Evolutionary conservation across 2,329 filamentous ascomycete species (phyloP).

Genomic region (Phialophora chinensis): DNA sequence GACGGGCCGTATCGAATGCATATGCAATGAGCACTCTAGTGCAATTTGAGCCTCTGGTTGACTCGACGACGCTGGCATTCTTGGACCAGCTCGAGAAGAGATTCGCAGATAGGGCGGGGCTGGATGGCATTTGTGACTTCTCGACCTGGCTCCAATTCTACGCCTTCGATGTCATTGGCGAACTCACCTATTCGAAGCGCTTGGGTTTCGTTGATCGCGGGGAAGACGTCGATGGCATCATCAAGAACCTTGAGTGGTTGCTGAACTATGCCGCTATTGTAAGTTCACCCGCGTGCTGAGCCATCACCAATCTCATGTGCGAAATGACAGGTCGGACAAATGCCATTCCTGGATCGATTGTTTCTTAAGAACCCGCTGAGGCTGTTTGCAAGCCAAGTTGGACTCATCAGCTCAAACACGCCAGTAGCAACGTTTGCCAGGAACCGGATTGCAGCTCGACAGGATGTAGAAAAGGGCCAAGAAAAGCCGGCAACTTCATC

Average conservation of each 20-base stretch:
- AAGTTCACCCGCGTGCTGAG: conserved; percentile 11
- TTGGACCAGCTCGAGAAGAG: conserved; percentile 65
- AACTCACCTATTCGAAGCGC: conserved; percentile 45
- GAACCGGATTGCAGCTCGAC: conserved; percentile 20
- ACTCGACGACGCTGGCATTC: conserved; percentile 74
- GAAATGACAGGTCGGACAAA: conserved; percentile 40
- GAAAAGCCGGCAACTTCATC: conserved; percentile 8
- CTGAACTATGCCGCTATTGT: conserved; percentile 39
- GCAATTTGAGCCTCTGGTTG: conserved; percentile 71
- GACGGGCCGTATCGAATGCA: conserved; percentile 46
- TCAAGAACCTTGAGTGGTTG: conserved; percentile 43
- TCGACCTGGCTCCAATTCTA: conserved; percentile 50
- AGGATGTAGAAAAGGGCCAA: conserved; percentile 7
- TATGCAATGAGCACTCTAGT: conserved; percentile 49
- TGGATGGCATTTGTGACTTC: conserved; percentile 41
- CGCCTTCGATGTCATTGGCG: conserved; percentile 45
- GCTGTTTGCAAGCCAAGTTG: conserved; percentile 22
- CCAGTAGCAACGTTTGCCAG: conserved; percentile 29
- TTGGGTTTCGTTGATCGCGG: conserved; percentile 45
- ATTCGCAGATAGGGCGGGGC: conserved; percentile 53
- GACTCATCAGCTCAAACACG: conserved; percentile 22
- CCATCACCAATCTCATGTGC: conserved; percentile 11
- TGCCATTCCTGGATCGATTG: conserved; percentile 44
- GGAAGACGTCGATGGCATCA: conserved; percentile 44
- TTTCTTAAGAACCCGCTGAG: conserved; percentile 32